Evolutionary conservation across 345 rosid species (phyloP), one percentile per base, ranked within the genome.

Genomic region (Cardamine occulta): DNA sequence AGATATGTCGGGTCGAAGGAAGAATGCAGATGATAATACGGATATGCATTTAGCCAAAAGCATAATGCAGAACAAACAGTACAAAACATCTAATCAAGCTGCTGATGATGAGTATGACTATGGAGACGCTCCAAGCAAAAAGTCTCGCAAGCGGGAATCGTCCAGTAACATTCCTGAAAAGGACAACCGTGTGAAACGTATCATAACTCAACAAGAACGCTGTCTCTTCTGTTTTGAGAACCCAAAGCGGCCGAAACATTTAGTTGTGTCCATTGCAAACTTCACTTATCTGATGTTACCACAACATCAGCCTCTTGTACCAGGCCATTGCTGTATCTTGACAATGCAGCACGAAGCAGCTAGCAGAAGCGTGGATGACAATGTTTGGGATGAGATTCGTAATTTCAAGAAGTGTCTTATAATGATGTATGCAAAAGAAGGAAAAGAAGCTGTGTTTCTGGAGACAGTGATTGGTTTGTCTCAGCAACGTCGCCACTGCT

Each of bases 161-260:
- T 73, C 67, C 12, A 81, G 42, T 42, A 81, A 59, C 35, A 39
- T 60, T 39, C 70, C 84, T 13, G 89, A 83, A 60, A 86, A 56
- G n/a, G 82, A 79, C 23, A 68, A 60, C 77, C 69, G 83, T 32
- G 84, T 72, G 26, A 88, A 81, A 82, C 86, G 87, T 63, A 76
- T 95, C 57, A 35, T 87, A 79, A 92, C 97, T 60, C 99, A 90
- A 81, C 99, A 92, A 85, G 98, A 95, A 68, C 96, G 98, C 11
- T 92, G 98, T 68, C 82, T 85, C 23, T 89, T 89, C 76, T 92
- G 97, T 82, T 90, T 95, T 40, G 99, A 92, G 89, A 95, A 95
- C 79, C 97, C 94, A 51, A 90, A 78, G 35, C 82, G 90, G 59
- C 96, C 93, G 4, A 92, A 82, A 79, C 97, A 95, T 71, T 92